Evolutionary conservation across 2,329 filamentous ascomycete genomes (phyloP).

Genomic region (Xylariaceae sp.): DNA sequence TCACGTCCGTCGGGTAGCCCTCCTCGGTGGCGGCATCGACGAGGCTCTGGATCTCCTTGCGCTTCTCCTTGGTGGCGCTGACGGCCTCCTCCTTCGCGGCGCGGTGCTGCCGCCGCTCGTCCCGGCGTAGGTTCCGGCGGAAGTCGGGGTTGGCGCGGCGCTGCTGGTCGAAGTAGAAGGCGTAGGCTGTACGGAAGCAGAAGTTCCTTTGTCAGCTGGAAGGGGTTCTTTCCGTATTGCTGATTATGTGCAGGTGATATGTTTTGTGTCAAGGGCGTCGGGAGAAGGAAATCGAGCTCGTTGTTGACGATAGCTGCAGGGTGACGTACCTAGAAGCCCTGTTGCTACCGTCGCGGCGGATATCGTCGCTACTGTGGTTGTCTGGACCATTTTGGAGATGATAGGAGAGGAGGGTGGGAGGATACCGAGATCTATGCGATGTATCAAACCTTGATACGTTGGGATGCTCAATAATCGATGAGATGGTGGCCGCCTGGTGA

Average conservation of each 20-base stretch:
- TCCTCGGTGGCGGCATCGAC: conserved; percentile 83
- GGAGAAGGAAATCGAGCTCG: no score
- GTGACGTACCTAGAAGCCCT: conserved; percentile 52
- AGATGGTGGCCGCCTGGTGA: no score
- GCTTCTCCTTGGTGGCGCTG: conserved; percentile 60
- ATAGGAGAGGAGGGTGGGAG: background rate
- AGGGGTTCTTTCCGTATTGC: no score
- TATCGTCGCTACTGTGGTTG: conserved; percentile 54
- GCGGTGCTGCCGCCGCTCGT: conserved; percentile 68
- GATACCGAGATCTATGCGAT: no score
- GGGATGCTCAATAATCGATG: no score
- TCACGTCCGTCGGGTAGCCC: conserved; percentile 84
- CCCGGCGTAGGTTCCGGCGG: conserved; percentile 65
- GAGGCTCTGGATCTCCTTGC: conserved; percentile 67
- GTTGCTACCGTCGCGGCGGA: conserved; percentile 58
- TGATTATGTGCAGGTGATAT: no score
- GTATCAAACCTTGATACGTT: no score
- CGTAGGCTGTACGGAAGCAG: conserved; percentile 47
- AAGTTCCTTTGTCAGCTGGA: no score
- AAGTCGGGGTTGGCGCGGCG: conserved; percentile 62
- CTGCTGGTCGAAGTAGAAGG: conserved; percentile 65
- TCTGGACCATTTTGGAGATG: conserved; percentile 39
- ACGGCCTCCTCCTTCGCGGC: conserved; percentile 69
- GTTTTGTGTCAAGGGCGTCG: no score
- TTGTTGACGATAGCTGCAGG: conserved; percentile 3